Base-by-base conservation (phyloP, 352 stramenopile genomes). In the Globisporangium paroecandrum region DNA sequence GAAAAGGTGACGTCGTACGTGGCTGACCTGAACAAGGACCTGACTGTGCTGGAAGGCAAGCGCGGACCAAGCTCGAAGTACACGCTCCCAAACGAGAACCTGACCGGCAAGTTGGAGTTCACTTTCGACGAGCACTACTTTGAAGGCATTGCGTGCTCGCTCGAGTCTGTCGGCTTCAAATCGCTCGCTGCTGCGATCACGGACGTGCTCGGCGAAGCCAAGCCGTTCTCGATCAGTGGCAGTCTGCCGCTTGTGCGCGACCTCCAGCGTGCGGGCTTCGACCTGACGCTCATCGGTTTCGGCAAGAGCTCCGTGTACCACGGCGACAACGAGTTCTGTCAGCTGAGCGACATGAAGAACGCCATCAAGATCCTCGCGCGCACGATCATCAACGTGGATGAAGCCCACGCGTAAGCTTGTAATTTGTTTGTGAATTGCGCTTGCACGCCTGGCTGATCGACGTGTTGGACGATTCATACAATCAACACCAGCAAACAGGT, bases 271-370 rank as follows among this genome's bases (percentile, higher is more conserved):
- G 77, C 67, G 20, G 85, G 87, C 46, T 83, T 91, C 32, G 87
- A 95, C 65, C 68, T 93, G 66, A 91, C 80, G 12, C 84, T 95
- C 25, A 77, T 89, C 22, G 84, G 84, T 54, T 95, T 93, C 61
- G 85, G 85, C 62, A 89, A 89, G 73, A 93, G 81, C 66, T 78
- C 85, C 0, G 84, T 93, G 29, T 97, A 98, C 71, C 93, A 98
- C 76, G 93, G 89, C 15, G 91, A 98, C 75, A 97, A 98, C 71
- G 93, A 98, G 73, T 97, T 89, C 76, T 97, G 89, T 62, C 77
- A 69, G 57, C 73, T 98, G 47, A 93, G 73, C 63, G 88, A 96
- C 64, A 97, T 98, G 83, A 77, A 83, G 64, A 77, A 97, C 62
- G 91, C 89, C 13, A 72, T 93, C 25, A 87, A 92, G 77, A 96